phyloP scores from a whole-genome alignment of 78 protist genomes.

The Capsaspora owczarzaki region DNA sequence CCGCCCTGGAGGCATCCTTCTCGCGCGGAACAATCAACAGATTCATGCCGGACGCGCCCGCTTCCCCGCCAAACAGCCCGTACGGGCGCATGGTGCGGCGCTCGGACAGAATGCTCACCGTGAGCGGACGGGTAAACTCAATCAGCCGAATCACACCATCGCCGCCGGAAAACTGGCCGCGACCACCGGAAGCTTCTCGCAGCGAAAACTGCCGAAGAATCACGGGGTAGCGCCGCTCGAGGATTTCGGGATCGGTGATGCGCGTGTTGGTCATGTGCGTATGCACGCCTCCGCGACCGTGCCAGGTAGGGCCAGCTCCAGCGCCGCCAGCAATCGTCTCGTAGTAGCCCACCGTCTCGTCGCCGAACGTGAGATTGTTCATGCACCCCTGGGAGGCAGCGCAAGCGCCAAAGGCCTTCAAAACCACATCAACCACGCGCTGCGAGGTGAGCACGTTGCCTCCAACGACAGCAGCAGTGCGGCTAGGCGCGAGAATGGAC shows the following conservation, averaged over 20 bases:
- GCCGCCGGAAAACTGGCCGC: constrained; percentile 75
- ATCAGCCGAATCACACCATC: constrained; percentile 80
- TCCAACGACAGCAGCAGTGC: constrained; percentile 83
- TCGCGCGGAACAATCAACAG: constrained; percentile 13
- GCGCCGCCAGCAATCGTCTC: constrained; percentile 94
- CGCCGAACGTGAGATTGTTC: constrained; percentile 94
- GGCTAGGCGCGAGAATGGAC: constrained; percentile 59
- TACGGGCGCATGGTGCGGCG: constrained; percentile 50
- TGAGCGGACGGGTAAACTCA: constrained; percentile 39
- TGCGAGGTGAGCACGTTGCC: constrained; percentile 91
- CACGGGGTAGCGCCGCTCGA: constrained; percentile 86
- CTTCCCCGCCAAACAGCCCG: constrained; percentile 72
- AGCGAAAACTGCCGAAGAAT: constrained; percentile 54
- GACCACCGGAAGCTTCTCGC: constrained; percentile 82
- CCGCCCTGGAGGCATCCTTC: neutral
- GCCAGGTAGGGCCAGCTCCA: constrained; percentile 85
- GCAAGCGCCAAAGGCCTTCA: constrained; percentile 68
- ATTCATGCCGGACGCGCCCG: constrained; percentile 73
- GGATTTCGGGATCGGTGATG: constrained; percentile 86
- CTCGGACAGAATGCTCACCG: constrained; percentile 58
- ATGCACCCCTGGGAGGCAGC: constrained; percentile 82
- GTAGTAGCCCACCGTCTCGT: constrained; percentile 73
- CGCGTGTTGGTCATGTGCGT: constrained; percentile 96
- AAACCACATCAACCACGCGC: constrained; percentile 81
- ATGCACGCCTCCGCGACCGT: constrained; percentile 84